Conservation (phyloP, 179 eudicot genomes). For the Actinidia arguta region DNA sequence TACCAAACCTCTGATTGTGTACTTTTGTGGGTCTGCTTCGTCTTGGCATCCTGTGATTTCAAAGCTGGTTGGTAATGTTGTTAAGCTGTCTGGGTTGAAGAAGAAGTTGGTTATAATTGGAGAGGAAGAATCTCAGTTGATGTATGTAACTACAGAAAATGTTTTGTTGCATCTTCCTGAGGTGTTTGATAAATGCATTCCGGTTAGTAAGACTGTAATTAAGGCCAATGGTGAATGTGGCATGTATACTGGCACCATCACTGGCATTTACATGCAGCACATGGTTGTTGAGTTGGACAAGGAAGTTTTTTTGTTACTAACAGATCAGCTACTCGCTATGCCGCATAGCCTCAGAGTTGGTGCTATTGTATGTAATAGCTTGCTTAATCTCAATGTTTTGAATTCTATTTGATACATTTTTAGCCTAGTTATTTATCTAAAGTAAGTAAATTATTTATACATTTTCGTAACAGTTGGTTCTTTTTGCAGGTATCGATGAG, state of each 20-base stretch:
- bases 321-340: conserved; percentile 50
- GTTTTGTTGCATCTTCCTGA: conserved; percentile 36
- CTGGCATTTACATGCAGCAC: conserved; percentile 70
- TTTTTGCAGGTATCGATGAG: conserved; percentile 57
- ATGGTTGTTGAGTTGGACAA: conserved; percentile 83
- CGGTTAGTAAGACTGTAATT: conserved; percentile 19
- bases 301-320: conserved; percentile 74
- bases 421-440: background rate
- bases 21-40: conserved; percentile 60
- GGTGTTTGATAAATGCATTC: conserved; percentile 16
- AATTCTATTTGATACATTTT: background rate
- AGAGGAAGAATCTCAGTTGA: conserved; percentile 57
- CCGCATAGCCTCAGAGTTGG: conserved; percentile 84
- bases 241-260: conserved; percentile 72
- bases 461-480: conserved; percentile 12
- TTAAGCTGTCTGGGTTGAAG: conserved; percentile 57
- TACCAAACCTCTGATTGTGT: conserved; percentile 44
- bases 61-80: conserved; percentile 51
- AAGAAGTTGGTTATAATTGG: conserved; percentile 76
- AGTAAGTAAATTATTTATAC: background rate
- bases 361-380: conserved; percentile 66
- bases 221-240: conserved; percentile 64
- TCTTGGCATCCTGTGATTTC: conserved; percentile 70
- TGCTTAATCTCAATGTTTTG: conserved; percentile 2
- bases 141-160: conserved; percentile 59